phyloP scores from a whole-genome alignment of 225 moss, liverwort and hornwort species.

The Polytrichum commune region DNA sequence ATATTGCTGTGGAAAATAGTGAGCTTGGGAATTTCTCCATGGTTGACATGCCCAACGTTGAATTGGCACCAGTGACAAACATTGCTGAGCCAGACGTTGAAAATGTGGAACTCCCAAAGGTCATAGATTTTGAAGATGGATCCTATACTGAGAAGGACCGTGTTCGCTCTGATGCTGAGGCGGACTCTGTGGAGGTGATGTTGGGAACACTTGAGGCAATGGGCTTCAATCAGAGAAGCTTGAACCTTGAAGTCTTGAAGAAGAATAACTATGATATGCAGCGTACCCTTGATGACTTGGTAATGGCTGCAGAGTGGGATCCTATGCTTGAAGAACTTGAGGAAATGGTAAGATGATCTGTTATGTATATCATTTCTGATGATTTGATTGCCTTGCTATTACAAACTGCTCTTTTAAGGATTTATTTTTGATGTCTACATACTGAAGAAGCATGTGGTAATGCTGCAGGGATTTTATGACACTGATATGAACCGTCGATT shows the following conservation, averaged over 20 bases:
- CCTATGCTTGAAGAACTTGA: slow-evolving; percentile 89
- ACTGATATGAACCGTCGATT: slow-evolving; percentile 85
- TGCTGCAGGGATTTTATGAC: slow-evolving; percentile 78
- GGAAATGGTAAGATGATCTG: slow-evolving; percentile 66
- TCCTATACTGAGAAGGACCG: slow-evolving; percentile 13
- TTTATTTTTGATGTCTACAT: too few species aligned
- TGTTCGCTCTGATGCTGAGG: slow-evolving; percentile 11
- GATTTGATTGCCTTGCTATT: too few species aligned
- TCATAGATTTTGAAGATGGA: neutral
- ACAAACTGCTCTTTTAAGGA: too few species aligned
- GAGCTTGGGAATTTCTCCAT: slow-evolving; percentile 87
- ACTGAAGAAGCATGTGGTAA: neutral
- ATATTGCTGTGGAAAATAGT: slow-evolving; percentile 47
- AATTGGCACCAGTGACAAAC: slow-evolving; percentile 9
- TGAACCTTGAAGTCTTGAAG: slow-evolving; percentile 69
- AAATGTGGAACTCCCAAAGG: slow-evolving; percentile 10
- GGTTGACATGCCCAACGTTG: slow-evolving; percentile 77
- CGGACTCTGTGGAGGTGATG: slow-evolving; percentile 25
- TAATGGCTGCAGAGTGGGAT: slow-evolving; percentile 85
- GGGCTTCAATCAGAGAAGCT: slow-evolving; percentile 66
- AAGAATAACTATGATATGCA: slow-evolving; percentile 76
- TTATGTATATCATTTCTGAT: neutral
- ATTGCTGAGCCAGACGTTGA: slow-evolving; percentile 1
- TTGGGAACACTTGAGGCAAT: slow-evolving; percentile 62
- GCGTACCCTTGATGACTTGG: slow-evolving; percentile 73